These are phyloP conservation scores for Laguncularia racemosa DNA, from an alignment of 345 rosid genomes.

Conservation along the genomic window DNA sequence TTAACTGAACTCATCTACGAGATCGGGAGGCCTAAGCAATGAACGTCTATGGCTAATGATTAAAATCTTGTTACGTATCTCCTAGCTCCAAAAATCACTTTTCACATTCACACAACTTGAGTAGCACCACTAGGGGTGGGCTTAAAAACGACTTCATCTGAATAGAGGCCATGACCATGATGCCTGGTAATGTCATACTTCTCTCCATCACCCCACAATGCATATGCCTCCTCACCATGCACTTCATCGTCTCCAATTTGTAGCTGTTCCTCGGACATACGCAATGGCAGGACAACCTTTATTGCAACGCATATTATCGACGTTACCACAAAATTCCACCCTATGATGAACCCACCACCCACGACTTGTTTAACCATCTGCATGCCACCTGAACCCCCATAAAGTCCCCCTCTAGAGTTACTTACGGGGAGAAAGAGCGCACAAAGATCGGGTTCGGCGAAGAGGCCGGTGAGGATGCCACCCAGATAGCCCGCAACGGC, in stretches of 20 bases:
- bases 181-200: conserved; percentile 9
- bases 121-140: conserved; percentile 7
- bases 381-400: conserved; percentile 13
- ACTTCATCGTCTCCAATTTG: conserved; percentile 15
- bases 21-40: too few relatives aligned
- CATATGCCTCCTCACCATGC: conserved; percentile 19
- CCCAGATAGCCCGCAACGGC: conserved; percentile 19
- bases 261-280: conserved; percentile 18
- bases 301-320: conserved; percentile 12
- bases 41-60: too few relatives aligned
- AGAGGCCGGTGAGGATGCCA: conserved; percentile 16
- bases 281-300: conserved; percentile 13
- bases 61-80: too few relatives aligned
- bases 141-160: not conserved
- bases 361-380: conserved; percentile 15
- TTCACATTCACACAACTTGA: conserved; percentile 4
- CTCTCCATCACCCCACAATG: conserved; percentile 20
- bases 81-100: too few relatives aligned
- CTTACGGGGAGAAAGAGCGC: conserved; percentile 9
- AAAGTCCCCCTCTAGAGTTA: conserved; percentile 14
- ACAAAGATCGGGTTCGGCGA: conserved; percentile 15
- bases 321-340: conserved; percentile 13
- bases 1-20: too few relatives aligned
- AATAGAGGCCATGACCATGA: not conserved
- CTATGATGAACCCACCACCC: conserved; percentile 14